Conservation (phyloP, 768 basidiomycete species). For the Mrakia hoshinonis region DNA sequence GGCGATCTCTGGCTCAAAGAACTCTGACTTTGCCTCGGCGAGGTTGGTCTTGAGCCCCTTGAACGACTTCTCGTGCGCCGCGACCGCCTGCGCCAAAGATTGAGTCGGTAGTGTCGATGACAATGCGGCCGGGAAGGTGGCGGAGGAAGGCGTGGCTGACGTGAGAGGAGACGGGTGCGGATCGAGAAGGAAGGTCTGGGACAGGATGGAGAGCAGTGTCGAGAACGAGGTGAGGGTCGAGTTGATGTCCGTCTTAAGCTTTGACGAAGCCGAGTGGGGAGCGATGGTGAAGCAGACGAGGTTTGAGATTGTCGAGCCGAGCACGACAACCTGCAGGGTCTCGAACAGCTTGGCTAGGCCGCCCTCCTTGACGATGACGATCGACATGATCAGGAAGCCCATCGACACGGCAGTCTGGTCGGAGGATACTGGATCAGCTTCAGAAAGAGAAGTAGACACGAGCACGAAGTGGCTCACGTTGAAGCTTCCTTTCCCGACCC, state of each 20-base stretch:
- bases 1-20: slow-evolving; percentile 42
- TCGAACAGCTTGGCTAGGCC: slow-evolving; percentile 64
- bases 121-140: background rate
- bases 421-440: background rate
- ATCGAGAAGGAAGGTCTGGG: slow-evolving; percentile 69
- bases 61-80: slow-evolving; percentile 79
- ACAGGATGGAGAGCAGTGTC: slow-evolving; percentile 72
- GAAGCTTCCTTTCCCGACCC: slow-evolving; percentile 80
- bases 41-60: slow-evolving; percentile 79
- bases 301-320: slow-evolving; percentile 71
- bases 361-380: slow-evolving; percentile 69
- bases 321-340: slow-evolving; percentile 64
- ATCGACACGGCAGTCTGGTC: slow-evolving; percentile 41
- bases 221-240: slow-evolving; percentile 80
- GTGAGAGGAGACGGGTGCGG: slow-evolving; percentile 48
- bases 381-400: slow-evolving; percentile 39
- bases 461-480: slow-evolving; percentile 44
- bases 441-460: background rate
- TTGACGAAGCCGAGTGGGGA: slow-evolving; percentile 73
- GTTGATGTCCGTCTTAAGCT: slow-evolving; percentile 74
- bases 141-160: slow-evolving; percentile 25
- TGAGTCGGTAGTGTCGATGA: slow-evolving; percentile 49
- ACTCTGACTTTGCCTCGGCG: slow-evolving; percentile 76
- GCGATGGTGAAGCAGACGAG: slow-evolving; percentile 73
- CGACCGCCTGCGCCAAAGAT: slow-evolving; percentile 67